Evolutionary conservation across 2,329 filamentous ascomycete genomes (phyloP), one percentile per base, ranked within the genome.

Genomic region (Phialophora macrospora): DNA sequence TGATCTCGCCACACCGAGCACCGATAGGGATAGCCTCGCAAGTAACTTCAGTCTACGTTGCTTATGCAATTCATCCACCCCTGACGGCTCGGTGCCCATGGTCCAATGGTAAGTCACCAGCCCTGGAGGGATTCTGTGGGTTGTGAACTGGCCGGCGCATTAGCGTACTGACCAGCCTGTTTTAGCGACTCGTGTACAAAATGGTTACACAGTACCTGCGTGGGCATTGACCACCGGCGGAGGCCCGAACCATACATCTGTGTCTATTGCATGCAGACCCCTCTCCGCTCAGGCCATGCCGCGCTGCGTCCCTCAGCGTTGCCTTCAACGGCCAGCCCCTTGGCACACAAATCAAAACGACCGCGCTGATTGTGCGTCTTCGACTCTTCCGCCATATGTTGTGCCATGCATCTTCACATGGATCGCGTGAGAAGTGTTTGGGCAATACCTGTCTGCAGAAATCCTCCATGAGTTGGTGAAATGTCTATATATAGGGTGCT

Each of bases 171-270:
- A 55, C 28, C 8, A 30, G 28, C 11, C 44, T 62, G 2, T 52
- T 44, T 26, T 67, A 83, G 87, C 76, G 84, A 86, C 74, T 85
- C 83, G 26, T 89, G 86, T 76, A 83, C 79, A n/a, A 86, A 87
- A 70, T 88, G 85, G 83, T 77, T 86, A 32, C 87, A 89, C 71
- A 83, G 83, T 34, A 79, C 79, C 62, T 89, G 87, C 70, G 80
- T 87, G 24, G 85, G 85, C 1, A 74, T 87, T 17, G 80, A 83
- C 63, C 74, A 78, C 20, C 78, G 80, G 44, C 80, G 79, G 60
- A 75, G 83, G 24, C 76, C 79, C 9, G 79, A 80, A 0, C 75
- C 81, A 32, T 84, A 84, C 69, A 79, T 84, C 12, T 85, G 83
- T 72, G 74, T 81, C 48, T 82, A 83, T 65, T 85, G 83, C 71